Conservation (phyloP, 305 asterid species). For the Fraxinus greggii region DNA sequence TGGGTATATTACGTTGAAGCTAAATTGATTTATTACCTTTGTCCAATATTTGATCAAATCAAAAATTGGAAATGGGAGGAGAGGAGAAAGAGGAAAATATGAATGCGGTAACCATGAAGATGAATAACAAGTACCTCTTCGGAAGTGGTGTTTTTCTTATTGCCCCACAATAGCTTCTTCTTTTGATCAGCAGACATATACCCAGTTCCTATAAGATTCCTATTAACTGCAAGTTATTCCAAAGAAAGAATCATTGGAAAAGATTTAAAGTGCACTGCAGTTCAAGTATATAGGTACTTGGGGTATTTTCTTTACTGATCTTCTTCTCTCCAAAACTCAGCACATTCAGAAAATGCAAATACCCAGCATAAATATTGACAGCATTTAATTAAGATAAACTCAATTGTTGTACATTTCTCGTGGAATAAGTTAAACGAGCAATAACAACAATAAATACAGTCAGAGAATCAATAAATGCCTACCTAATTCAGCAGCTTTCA, state of each 20-base stretch:
- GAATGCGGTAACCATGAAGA: neutral
- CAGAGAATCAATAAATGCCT: slow-evolving; percentile 12
- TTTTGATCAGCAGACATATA: slow-evolving; percentile 91
- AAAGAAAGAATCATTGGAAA: slow-evolving; percentile 14
- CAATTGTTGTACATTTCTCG: neutral
- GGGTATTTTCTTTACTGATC: neutral
- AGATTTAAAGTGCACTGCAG: neutral
- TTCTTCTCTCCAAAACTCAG: neutral
- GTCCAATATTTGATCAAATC: neutral
- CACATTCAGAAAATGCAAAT: neutral
- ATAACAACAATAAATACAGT: neutral
- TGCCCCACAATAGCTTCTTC: slow-evolving; percentile 98
- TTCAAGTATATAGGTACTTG: neutral
- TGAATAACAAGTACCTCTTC: slow-evolving; percentile 69
- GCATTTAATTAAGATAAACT: neutral
- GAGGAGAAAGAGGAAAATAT: neutral
- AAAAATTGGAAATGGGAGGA: neutral
- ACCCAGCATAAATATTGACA: neutral
- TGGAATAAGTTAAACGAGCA: neutral
- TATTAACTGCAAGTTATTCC: slow-evolving; percentile 57
- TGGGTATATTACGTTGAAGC: neutral
- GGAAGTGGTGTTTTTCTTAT: slow-evolving; percentile 58
- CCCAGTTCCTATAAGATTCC: slow-evolving; percentile 85
- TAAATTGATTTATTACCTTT: neutral
- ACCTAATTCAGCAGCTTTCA: slow-evolving; percentile 98